A percentile compares a stretch with the other conserved stretches of the same genome.
These are phyloP conservation scores for Pseudofabraea citricarpa DNA, from an alignment of 2,329 filamentous ascomycete genomes.

Conservation along the genomic window DNA sequence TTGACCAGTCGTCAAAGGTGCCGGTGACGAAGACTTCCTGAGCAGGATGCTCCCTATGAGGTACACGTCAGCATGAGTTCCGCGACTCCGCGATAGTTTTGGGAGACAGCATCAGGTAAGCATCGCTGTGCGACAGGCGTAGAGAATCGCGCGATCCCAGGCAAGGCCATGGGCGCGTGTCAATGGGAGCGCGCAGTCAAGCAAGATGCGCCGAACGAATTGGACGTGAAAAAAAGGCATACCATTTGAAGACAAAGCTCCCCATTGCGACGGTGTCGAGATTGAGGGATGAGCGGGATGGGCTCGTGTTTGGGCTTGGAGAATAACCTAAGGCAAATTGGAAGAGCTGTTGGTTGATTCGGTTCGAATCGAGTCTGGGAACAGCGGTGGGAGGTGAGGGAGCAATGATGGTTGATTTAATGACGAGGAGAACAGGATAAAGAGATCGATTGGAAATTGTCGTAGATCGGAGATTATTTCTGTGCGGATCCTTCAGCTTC, in stretches of 20 bases:
- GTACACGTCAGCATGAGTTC: slow-evolving; percentile 14
- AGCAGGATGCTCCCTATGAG: slow-evolving; percentile 71
- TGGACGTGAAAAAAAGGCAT: slow-evolving; percentile 7
- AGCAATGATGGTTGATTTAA: background rate
- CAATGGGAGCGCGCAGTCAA: background rate
- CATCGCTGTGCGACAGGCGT: no score
- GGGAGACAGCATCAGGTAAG: background rate
- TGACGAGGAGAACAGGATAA: no score
- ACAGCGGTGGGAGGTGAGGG: slow-evolving; percentile 22
- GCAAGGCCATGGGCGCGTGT: no score
- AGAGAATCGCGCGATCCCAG: no score
- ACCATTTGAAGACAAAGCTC: slow-evolving; percentile 33
- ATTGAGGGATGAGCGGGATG: slow-evolving; percentile 5
- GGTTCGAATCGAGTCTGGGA: slow-evolving; percentile 1
- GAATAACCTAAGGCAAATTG: slow-evolving; percentile 1
- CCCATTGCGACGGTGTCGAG: slow-evolving; percentile 24
- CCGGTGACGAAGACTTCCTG: slow-evolving; percentile 90
- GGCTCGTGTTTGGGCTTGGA: slow-evolving; percentile 6
- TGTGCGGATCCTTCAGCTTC: background rate
- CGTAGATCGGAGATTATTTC: slow-evolving; percentile 2
- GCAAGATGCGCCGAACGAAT: background rate
- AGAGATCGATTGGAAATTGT: no score
- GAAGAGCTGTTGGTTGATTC: slow-evolving; percentile 1
- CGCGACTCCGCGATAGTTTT: background rate
- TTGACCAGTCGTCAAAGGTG: slow-evolving; percentile 91